Conservation (phyloP, 495 filamentous ascomycete species). For the Neurospora pannonica region DNA sequence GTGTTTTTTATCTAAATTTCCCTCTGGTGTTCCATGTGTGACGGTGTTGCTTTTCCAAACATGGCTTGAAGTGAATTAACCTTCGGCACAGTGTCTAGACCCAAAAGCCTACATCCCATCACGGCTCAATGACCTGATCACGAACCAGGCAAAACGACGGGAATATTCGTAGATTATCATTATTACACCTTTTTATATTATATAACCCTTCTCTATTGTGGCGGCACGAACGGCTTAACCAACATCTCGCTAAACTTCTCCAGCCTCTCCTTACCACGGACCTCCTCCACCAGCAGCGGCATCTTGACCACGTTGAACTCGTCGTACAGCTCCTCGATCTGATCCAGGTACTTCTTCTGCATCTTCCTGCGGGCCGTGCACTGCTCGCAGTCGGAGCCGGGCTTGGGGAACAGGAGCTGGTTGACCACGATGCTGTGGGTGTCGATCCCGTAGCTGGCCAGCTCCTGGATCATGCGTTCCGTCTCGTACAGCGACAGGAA, state of each 20-base stretch:
- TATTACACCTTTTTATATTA: neutral
- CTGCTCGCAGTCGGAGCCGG: slow-evolving; percentile 81
- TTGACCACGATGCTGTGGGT: slow-evolving; percentile 97
- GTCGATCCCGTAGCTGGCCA: slow-evolving; percentile 88
- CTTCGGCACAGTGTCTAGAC: neutral
- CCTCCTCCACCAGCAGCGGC: slow-evolving; percentile 90
- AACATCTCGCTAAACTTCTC: slow-evolving; percentile 94
- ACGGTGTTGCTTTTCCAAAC: neutral
- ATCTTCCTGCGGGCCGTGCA: slow-evolving; percentile 92
- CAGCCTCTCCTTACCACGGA: slow-evolving; percentile 86
- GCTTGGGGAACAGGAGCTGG: slow-evolving; percentile 88
- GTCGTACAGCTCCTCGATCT: slow-evolving; percentile 97
- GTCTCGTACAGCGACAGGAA: slow-evolving; percentile 97
- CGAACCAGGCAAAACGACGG: neutral
- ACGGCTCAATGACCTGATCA: neutral
- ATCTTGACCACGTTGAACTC: slow-evolving; percentile 99
- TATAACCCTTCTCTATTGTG: slow-evolving; percentile 31
- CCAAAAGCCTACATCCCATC: neutral
- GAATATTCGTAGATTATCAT: neutral
- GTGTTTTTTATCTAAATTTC: neutral
- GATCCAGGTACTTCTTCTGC: slow-evolving; percentile 99
- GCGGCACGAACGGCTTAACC: slow-evolving; percentile 72
- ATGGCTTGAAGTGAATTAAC: neutral
- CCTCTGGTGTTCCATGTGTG: neutral
- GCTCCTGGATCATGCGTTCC: slow-evolving; percentile 98